A percentile compares a stretch with the other conserved stretches of the same genome.
These are phyloP conservation scores for Penicillium psychrofluorescens DNA, from an alignment of 495 filamentous ascomycete genomes.

Conservation along the genomic window DNA sequence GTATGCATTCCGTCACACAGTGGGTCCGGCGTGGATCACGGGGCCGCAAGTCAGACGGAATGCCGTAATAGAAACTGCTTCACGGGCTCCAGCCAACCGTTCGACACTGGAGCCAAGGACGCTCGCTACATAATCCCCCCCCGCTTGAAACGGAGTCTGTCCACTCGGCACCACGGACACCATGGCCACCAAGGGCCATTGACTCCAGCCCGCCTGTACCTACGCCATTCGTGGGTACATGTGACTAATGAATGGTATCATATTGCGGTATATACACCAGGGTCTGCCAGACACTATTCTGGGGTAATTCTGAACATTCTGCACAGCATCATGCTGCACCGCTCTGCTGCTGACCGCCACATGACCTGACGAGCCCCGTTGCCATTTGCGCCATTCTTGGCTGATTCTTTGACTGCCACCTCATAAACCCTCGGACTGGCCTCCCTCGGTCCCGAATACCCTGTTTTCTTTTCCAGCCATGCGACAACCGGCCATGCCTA, in stretches of 20 bases:
- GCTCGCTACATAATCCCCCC: background rate
- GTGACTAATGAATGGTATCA: constrained; percentile 19
- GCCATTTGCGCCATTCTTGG: constrained; percentile 8
- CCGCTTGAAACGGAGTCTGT: constrained; percentile 6
- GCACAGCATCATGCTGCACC: constrained; percentile 8
- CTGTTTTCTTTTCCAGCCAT: constrained; percentile 6
- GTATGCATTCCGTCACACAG: too few species aligned
- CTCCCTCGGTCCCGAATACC: background rate
- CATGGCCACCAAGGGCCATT: too few species aligned
- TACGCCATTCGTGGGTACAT: constrained; percentile 2
- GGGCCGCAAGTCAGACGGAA: background rate
- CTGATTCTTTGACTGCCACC: constrained; percentile 1
- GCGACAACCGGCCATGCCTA: constrained; percentile 29
- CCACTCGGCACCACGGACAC: too few species aligned
- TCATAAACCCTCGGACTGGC: constrained; percentile 2
- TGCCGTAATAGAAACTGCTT: too few species aligned
- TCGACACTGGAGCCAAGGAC: too few species aligned
- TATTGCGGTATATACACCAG: constrained; percentile 6
- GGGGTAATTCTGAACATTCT: constrained; percentile 13
- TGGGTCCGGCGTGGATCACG: background rate
- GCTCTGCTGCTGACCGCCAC: constrained; percentile 6
- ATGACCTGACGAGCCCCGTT: constrained; percentile 4
- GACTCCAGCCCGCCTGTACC: background rate
- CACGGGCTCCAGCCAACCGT: too few species aligned
- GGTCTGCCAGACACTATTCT: constrained; percentile 9